These are phyloP conservation scores for Dujonia santamariae DNA, from an alignment of 1,139 yeast species.

Conservation along the genomic window DNA sequence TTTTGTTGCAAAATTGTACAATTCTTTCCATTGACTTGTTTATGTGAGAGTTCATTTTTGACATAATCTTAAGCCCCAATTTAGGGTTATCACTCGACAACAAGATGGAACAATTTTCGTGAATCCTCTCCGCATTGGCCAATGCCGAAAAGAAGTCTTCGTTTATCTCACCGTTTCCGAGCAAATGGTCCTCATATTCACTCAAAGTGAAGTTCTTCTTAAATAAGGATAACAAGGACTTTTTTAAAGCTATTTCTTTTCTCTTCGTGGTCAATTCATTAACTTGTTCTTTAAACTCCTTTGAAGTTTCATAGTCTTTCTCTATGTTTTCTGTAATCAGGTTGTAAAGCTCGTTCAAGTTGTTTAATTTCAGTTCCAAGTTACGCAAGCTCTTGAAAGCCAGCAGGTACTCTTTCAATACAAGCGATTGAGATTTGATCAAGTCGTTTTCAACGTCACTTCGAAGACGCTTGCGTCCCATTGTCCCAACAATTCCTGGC, in stretches of 20 bases:
- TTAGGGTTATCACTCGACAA: constrained; percentile 68
- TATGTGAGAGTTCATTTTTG: constrained; percentile 51
- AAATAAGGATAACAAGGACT: constrained; percentile 54
- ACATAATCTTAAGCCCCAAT: constrained; percentile 69
- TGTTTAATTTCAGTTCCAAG: constrained; percentile 37
- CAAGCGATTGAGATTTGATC: constrained; percentile 54
- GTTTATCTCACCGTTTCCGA: constrained; percentile 42
- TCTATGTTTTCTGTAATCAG: constrained; percentile 37
- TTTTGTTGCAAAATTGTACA: constrained; percentile 28
- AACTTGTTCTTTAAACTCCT: constrained; percentile 33
- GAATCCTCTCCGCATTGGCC: constrained; percentile 59
- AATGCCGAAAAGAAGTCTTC: constrained; percentile 62
- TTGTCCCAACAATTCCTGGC: constrained; percentile 55
- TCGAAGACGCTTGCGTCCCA: constrained; percentile 57
- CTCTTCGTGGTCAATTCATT: constrained; percentile 40
- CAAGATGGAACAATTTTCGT: constrained; percentile 65
- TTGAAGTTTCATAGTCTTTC: constrained; percentile 18
- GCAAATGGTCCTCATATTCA: constrained; percentile 65
- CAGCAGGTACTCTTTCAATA: constrained; percentile 62
- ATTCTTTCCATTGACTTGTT: constrained; percentile 54
- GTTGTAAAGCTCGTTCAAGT: constrained; percentile 32
- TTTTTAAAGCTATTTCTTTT: constrained; percentile 46
- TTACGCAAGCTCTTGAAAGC: constrained; percentile 46
- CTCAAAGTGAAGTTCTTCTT: constrained; percentile 64
- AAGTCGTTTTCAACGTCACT: constrained; percentile 72